Conservation (phyloP, 1,284 basidiomycete species). For the Naganishia liquefaciens region DNA sequence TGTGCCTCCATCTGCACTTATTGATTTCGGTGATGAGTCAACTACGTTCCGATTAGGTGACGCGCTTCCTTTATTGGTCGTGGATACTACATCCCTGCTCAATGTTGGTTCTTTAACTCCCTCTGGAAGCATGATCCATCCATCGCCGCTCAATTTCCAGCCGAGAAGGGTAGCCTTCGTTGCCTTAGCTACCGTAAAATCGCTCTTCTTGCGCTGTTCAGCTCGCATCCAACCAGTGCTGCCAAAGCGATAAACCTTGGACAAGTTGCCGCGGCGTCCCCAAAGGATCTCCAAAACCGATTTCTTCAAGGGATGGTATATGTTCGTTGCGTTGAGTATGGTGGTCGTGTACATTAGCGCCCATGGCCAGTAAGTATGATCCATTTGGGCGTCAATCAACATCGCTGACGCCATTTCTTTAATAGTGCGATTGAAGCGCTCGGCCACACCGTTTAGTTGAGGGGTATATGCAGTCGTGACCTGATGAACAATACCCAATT, state of each 20-base stretch:
- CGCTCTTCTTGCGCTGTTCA: slow-evolving; percentile 11
- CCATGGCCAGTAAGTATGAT: slow-evolving; percentile 32
- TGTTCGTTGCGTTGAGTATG: slow-evolving; percentile 12
- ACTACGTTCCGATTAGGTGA: neutral
- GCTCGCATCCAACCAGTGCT: slow-evolving; percentile 4
- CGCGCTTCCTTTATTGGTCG: neutral
- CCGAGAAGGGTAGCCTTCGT: neutral
- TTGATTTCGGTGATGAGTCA: neutral
- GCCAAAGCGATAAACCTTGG: slow-evolving; percentile 25
- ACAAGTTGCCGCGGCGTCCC: neutral
- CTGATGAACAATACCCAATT: slow-evolving; percentile 40
- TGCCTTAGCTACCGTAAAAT: slow-evolving; percentile 24
- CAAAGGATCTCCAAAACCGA: slow-evolving; percentile 17
- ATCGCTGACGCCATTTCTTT: slow-evolving; percentile 35
- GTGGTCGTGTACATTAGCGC: slow-evolving; percentile 25
- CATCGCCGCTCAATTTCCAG: neutral
- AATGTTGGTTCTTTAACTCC: neutral
- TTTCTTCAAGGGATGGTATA: neutral
- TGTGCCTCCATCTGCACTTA: too few species aligned
- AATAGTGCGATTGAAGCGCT: slow-evolving; percentile 41
- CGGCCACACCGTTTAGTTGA: slow-evolving; percentile 42
- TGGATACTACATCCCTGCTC: slow-evolving; percentile 21
- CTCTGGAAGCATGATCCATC: neutral
- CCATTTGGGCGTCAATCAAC: slow-evolving; percentile 23
- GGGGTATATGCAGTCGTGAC: slow-evolving; percentile 39